These are phyloP conservation scores for Tripterygium wilfordii DNA, from an alignment of 177 flowering plant genomes.

Conservation along the genomic window DNA sequence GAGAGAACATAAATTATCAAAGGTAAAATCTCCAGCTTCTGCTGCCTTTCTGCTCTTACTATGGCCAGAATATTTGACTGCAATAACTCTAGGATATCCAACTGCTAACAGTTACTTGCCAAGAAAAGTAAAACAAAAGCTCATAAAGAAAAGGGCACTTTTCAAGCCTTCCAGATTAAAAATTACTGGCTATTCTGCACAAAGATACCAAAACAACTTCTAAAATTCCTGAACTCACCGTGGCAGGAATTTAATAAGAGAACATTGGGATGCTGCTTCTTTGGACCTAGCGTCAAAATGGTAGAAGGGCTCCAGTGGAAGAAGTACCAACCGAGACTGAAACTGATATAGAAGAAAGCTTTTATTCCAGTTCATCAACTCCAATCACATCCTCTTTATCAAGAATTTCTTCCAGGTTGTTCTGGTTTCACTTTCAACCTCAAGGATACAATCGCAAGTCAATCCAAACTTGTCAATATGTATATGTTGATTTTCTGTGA, in stretches of 20 bases:
- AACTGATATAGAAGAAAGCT: conserved; percentile 5
- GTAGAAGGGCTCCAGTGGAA: conserved; percentile 16
- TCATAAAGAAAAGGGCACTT: no score
- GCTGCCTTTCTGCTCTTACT: conserved; percentile 1
- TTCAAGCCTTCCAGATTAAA: no score
- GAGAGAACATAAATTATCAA: conserved; percentile 25
- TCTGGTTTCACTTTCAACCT: neutral
- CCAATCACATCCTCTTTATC: neutral
- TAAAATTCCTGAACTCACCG: no score
- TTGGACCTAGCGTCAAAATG: conserved; percentile 12
- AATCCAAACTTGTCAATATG: no score
- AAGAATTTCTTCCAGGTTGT: neutral
- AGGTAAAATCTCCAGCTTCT: conserved; percentile 20
- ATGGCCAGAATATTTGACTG: no score
- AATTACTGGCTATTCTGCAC: neutral
- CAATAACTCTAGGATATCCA: no score
- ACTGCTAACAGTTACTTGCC: no score
- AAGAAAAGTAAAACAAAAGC: no score
- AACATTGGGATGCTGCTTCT: conserved; percentile 22
- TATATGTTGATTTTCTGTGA: no score
- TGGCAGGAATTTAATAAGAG: conserved; percentile 16
- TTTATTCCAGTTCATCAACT: neutral
- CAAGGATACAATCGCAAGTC: conserved; percentile 4
- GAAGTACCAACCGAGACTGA: conserved; percentile 15
- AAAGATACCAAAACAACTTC: no score